Base-by-base conservation (phyloP, 805 yeast species). In the Cyberlindnera veronae region DNA sequence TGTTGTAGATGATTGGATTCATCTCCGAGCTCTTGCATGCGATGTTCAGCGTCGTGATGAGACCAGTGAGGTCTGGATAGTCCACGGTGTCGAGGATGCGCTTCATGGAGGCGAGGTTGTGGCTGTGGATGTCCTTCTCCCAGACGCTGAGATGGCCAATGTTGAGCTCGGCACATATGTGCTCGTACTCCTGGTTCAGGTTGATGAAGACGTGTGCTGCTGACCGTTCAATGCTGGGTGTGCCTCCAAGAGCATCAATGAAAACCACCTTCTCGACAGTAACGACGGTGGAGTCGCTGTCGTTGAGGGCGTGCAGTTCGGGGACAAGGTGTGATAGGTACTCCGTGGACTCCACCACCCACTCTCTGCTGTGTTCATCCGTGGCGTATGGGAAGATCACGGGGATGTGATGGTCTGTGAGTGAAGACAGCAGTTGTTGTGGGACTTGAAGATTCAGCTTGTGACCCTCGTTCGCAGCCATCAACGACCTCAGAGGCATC, bases 121-220 rank as follows among this genome's bases (percentile, higher is more conserved):
- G 61, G n/a, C 81, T 50, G 58, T 88, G 96, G 11, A 67, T 62
- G 43, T 71, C 77, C 32, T 78, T 64, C 23, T 55, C 60, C 8
- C 49, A 41, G 1, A 78, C 72, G 12, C 62, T 53, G 19, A 79
- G 57, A 50, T 69, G 76, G 0, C 86, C 84, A 50, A 77, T 74
- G 39, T 69, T 67, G 16, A 87, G 62, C 53, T 88, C 95, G 4
- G 80, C 68, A 3, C 67, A 57, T 15, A 88, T 79, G 34, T 75
- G 81, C 1, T 77, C 69, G 50, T 72, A 83, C 55, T 91, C 99
- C 62, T 91, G 97, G 10, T 78, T 73, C 28, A 91, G 62, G 55
- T 93, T 91, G 42, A 91, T 80, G 44, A 84, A 83, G 1, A 93
- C 95, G 61, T 93, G 99, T 14, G 95, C 76, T 4, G 89, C 79